Evolutionary conservation across 768 basidiomycete genomes (phyloP), one percentile per base, ranked within the genome.

Genomic region (Amanita thiersii): DNA sequence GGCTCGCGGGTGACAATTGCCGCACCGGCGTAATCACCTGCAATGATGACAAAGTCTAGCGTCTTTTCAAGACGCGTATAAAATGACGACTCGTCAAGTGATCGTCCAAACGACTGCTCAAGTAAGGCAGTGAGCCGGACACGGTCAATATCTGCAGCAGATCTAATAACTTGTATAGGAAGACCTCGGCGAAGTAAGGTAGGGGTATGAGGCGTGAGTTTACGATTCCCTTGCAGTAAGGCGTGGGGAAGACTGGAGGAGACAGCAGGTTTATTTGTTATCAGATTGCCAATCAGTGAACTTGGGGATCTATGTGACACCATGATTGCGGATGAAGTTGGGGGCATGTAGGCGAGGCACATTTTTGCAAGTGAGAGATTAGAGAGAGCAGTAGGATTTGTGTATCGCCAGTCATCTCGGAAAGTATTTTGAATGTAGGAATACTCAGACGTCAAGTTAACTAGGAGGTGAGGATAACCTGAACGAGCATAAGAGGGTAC

Each of bases 241-340:
- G 94, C 89, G 52, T 96, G 91, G 33, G 96, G 93, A 24, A 99
- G 73, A 51, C 90, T 93, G 2, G 93, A 94, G 52, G 89, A 93
- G 46, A 94, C 80, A 5, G 90, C 91, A 2, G 96, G 96, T 56
- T 92, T 94, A 60, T 99, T 99, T 23, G 94, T 99, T 56, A 99
- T 93, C 19, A 99, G 74, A 62, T 98, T 98, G 34, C 79, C 94
- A 52, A 99, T 98, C 47, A 99, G 77, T 2, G 89, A 89, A 47
- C 88, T 89, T 0, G 92, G 87, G 1, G 92, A 94, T 37, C 92
- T 88, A 64, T 99, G 96, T 10, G 91, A 94, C 37, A 98, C 96
- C 80, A 99, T 86, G 50, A 98, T 72, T 9, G 92, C 96, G 11
- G 92, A 96, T 1, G 94, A 90, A 2, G 86, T 76, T 5, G 85